Base-by-base conservation (phyloP, 805 yeast genomes). In the Myxozyma sirexii region DNA sequence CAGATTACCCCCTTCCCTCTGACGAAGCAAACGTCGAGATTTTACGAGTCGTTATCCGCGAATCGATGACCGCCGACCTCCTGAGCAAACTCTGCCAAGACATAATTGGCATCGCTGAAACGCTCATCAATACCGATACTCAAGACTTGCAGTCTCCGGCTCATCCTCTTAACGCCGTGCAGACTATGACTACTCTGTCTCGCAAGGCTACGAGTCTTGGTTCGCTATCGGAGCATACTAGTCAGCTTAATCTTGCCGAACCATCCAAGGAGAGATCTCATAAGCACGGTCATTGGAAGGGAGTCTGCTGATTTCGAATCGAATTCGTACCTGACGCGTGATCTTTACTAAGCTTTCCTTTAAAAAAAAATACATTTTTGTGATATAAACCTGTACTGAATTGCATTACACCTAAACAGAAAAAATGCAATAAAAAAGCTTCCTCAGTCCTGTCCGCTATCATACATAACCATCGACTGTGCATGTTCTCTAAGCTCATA, bases 1-100 rank as follows among this genome's bases (percentile, higher is more conserved):
- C 97, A 66, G 90, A 91, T 78, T 91, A 91, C 75, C 89, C 87
- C 62, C 79, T 91, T 67, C 96, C 97, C 29, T 77, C 80, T 19
- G 69, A 72, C 35, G 84, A 85, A 46, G 80, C 78, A 56, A 77
- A 80, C 57, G 72, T 73, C 47, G 96, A 92, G 74, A 87, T 90
- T 59, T 78, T 91, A 64, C 82, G 97, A 70, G 89, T 92, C 26
- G 97, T 91, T 13, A 90, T 89, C 54, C 82, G 96, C 69, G 81
- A 80, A 66, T 84, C 86, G 56, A 76, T 91, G 71, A 80, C 87
- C 49, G 76, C 86, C 63, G 84, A 80, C 60, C 75, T 88, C 63
- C 73, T 88, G 33, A 86, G 84, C 65, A 54, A 50, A 15, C 57
- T 62, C 31, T 46, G 47, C 21, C 58, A 52, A 21, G 63, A 62